Evolutionary conservation across 257 asterid species (phyloP).

Genomic region (Solanum tarapatanum): DNA sequence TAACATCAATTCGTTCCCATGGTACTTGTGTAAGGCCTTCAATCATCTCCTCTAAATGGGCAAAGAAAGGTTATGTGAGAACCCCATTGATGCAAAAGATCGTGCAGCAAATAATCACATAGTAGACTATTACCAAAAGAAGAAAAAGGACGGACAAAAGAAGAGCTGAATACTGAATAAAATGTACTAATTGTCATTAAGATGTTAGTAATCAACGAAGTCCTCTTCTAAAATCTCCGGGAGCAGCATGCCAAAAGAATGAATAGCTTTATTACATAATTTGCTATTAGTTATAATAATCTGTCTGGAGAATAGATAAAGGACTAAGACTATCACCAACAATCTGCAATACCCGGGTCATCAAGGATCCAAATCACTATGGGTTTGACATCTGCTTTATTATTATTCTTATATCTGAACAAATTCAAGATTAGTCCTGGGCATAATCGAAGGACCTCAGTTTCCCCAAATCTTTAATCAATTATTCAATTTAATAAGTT

Average conservation of each 20-base stretch:
- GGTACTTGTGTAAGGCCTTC: constrained; percentile 73
- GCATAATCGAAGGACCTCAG: not conserved
- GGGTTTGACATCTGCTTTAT: not conserved
- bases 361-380: not conserved
- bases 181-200: not conserved
- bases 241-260: not conserved
- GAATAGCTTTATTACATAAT: not conserved
- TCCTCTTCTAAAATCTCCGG: not conserved
- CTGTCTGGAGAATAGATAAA: not conserved
- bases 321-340: not conserved
- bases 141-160: not conserved
- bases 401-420: not conserved
- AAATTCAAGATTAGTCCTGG: not conserved
- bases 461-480: not conserved
- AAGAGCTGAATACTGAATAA: not conserved
- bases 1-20: constrained; percentile 90
- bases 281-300: not conserved
- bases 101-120: not conserved
- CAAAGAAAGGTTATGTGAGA: constrained; percentile 10
- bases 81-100: not conserved
- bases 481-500: not conserved
- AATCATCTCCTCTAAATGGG: constrained; percentile 72
- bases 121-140: not conserved
- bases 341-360: not conserved
- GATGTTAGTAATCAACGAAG: not conserved